These are phyloP conservation scores for Ophiostoma quercus DNA, from an alignment of 2,329 filamentous ascomycete genomes.

Conservation along the genomic window DNA sequence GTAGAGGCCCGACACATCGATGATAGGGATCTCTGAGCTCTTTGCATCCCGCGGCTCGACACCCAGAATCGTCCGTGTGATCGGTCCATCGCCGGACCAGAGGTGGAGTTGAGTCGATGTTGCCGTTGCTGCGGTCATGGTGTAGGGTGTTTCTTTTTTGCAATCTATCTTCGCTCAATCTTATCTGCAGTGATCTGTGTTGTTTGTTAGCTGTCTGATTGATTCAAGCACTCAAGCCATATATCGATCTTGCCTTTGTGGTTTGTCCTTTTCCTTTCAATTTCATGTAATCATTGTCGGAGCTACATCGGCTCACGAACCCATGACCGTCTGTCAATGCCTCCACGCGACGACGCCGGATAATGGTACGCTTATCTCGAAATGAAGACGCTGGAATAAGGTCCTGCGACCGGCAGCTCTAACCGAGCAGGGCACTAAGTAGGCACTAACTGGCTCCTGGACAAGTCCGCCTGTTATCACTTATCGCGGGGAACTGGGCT, in stretches of 20 bases:
- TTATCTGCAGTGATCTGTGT: neutral
- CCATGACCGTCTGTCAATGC: neutral
- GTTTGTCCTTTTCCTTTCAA: neutral
- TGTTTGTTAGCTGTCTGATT: neutral
- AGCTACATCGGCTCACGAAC: neutral
- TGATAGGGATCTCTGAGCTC: conserved; percentile 24
- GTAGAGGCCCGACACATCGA: conserved; percentile 23
- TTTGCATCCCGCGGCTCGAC: conserved; percentile 28
- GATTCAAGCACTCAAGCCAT: neutral
- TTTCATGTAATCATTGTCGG: neutral
- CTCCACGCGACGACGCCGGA: neutral
- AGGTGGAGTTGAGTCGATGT: conserved; percentile 13
- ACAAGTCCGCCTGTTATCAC: neutral
- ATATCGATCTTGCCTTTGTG: neutral
- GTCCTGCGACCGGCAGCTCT: neutral
- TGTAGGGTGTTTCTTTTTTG: neutral
- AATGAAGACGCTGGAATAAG: neutral
- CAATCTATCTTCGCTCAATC: neutral
- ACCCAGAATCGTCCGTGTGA: conserved; percentile 36
- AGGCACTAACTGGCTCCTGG: neutral
- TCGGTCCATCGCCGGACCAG: conserved; percentile 35
- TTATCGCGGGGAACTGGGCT: conserved; percentile 8
- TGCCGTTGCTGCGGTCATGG: neutral
- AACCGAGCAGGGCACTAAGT: neutral
- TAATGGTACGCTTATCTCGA: neutral